phyloP scores from a whole-genome alignment of 768 basidiomycete species.

The Lactarius sp. region DNA sequence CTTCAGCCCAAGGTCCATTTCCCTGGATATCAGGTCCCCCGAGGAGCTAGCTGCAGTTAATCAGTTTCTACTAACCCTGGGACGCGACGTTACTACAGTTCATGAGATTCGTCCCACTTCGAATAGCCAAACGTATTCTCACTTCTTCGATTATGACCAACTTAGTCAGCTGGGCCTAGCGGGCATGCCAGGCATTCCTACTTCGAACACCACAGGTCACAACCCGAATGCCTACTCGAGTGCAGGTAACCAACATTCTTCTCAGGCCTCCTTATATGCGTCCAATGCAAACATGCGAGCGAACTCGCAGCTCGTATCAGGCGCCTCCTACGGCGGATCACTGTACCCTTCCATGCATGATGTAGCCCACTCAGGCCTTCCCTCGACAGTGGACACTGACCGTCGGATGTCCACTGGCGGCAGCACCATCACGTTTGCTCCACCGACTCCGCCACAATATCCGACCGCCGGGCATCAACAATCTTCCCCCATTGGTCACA shows the following conservation, averaged over 20 bases:
- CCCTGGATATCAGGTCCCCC: slow-evolving; percentile 78
- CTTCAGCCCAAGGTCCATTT: slow-evolving; percentile 75
- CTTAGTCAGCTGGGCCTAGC: slow-evolving; percentile 28
- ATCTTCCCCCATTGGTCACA: slow-evolving; percentile 34
- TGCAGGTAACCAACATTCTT: slow-evolving; percentile 9
- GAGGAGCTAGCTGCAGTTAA: slow-evolving; percentile 87
- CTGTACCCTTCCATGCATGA: slow-evolving; percentile 44
- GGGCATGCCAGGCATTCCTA: slow-evolving; percentile 62
- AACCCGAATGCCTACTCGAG: slow-evolving; percentile 8
- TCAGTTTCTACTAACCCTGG: slow-evolving; percentile 78
- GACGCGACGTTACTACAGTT: slow-evolving; percentile 62
- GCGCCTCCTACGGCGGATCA: slow-evolving; percentile 33
- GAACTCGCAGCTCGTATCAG: slow-evolving; percentile 33
- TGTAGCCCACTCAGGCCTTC: slow-evolving; percentile 21
- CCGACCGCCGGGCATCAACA: slow-evolving; percentile 25
- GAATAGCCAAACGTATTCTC: slow-evolving; percentile 25
- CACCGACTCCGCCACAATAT: no score
- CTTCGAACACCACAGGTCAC: slow-evolving; percentile 26
- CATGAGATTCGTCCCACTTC: slow-evolving; percentile 30
- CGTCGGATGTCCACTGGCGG: slow-evolving; percentile 16
- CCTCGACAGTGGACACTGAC: slow-evolving; percentile 8
- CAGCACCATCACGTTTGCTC: neutral
- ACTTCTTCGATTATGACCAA: slow-evolving; percentile 51
- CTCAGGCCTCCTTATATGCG: slow-evolving; percentile 23
- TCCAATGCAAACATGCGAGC: slow-evolving; percentile 24